These are phyloP conservation scores for Elsinoe batatas DNA, from an alignment of 2,329 filamentous ascomycete genomes.

Conservation along the genomic window DNA sequence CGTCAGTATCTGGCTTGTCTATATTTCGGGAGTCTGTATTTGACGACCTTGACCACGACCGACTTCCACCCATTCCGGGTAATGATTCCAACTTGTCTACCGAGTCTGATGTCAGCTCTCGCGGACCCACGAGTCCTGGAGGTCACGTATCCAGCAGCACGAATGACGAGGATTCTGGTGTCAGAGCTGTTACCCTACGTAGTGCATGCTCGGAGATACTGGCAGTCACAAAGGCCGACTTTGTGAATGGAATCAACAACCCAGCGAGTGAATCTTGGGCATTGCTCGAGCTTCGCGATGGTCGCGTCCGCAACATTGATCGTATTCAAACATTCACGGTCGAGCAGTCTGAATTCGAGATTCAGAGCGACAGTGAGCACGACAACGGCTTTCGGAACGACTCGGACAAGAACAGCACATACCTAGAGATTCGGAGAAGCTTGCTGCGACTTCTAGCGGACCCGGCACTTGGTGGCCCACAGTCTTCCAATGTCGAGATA, in stretches of 20 bases:
- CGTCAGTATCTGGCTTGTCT: conserved; percentile 40
- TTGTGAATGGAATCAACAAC: background rate
- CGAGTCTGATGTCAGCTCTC: conserved; percentile 7
- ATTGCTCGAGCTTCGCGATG: background rate
- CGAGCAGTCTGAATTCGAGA: conserved; percentile 7
- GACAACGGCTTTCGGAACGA: conserved; percentile 10
- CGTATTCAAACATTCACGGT: conserved; percentile 8
- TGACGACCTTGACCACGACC: conserved; percentile 6
- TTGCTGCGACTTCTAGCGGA: conserved; percentile 3
- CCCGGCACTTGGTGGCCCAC: conserved; percentile 1
- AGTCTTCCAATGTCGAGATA: conserved; percentile 2
- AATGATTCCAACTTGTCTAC: conserved; percentile 8
- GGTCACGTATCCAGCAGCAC: background rate
- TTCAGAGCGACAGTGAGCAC: background rate
- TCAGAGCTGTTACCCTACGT: background rate
- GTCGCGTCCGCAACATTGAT: conserved; percentile 5
- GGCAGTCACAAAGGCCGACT: conserved; percentile 1
- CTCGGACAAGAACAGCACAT: conserved; percentile 9
- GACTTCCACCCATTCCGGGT: conserved; percentile 7
- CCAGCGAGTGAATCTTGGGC: conserved; percentile 6
- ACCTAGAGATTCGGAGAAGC: conserved; percentile 2
- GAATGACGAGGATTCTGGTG: background rate
- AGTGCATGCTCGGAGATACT: conserved; percentile 10
- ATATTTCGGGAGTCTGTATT: conserved; percentile 33
- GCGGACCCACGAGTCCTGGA: background rate